Base-by-base conservation (phyloP, 1,139 yeast genomes). In the Yamadazyma taylorii region DNA sequence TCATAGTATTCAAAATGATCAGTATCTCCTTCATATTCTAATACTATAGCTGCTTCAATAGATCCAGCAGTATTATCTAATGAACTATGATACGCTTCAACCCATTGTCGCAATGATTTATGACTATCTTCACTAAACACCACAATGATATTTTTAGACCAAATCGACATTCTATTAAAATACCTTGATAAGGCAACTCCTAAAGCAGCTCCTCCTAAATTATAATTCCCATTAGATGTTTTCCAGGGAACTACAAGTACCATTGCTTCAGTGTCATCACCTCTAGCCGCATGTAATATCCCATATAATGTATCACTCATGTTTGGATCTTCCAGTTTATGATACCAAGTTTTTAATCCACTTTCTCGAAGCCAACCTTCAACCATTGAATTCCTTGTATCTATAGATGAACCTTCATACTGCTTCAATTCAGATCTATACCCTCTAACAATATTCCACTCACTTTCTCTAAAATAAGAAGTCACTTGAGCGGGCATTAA, bases 251-350 rank as follows among this genome's bases (percentile, higher is more conserved):
- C 89, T 8, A 84, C 85, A 32, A 94, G 60, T 3, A 90, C 95
- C 79, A 94, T 85, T 0, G 97, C 89, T 58, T 94, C 98, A 1
- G 97, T 89, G 44, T 92, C 95, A 52, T 92, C 97, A 17, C 97
- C 97, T 47, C 96, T 68, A 2, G 97, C 95, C 0, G 96, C 95
- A 55, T 88, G 96, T 63, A 87, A 73, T 12, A 90, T 78, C 1
- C 89, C 96, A 56, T 90, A 92, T 27, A 88, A 67, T 13, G 88
- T 83, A 35, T 66, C 66, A 15, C 50, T 39, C 12, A 87, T 81
- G 34, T 65, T 65, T 17, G 48, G 43, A 25, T 50, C 50, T 14
- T 49, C 50, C 43, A 73, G 66, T 15, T 58, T 54, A 45, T 66
- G 71, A 42, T 63, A 61, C 8, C 84, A 70, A 0, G 94, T 75